These are phyloP conservation scores for Metarhizium sp. DNA, from an alignment of 2,329 filamentous ascomycete genomes.

Conservation along the genomic window DNA sequence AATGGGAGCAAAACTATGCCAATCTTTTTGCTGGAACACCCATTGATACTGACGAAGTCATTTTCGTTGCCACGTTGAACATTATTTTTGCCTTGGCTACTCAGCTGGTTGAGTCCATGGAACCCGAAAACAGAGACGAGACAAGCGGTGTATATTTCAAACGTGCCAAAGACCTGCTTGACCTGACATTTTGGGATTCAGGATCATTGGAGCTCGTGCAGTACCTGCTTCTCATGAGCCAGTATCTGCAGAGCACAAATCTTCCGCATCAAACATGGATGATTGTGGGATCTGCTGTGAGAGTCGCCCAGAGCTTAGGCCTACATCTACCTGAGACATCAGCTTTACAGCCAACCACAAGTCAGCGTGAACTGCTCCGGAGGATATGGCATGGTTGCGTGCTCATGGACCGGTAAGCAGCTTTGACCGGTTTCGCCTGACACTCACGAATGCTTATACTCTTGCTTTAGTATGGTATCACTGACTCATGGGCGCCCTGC, in stretches of 20 bases:
- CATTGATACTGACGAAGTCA: slow-evolving; percentile 27
- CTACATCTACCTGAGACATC: slow-evolving; percentile 32
- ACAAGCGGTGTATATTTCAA: too few species aligned
- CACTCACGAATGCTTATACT: not conserved
- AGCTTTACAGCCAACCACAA: slow-evolving; percentile 10
- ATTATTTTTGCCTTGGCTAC: slow-evolving; percentile 36
- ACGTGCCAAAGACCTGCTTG: slow-evolving; percentile 31
- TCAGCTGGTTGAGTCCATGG: slow-evolving; percentile 31
- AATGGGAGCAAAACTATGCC: slow-evolving; percentile 28
- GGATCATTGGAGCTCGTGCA: slow-evolving; percentile 35
- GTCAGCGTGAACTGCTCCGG: slow-evolving; percentile 17
- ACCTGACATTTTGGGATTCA: slow-evolving; percentile 31
- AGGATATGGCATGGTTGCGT: slow-evolving; percentile 28
- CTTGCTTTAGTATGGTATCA: slow-evolving; percentile 20
- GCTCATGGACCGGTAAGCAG: slow-evolving; percentile 27
- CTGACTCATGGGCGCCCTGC: slow-evolving; percentile 25
- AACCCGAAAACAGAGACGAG: slow-evolving; percentile 23
- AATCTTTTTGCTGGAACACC: slow-evolving; percentile 29
- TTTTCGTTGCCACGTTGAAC: slow-evolving; percentile 35
- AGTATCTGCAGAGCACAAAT: slow-evolving; percentile 39
- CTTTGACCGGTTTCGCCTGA: fast-evolving
- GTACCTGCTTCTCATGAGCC: slow-evolving; percentile 35
- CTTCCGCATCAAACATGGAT: slow-evolving; percentile 40
- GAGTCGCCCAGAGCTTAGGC: slow-evolving; percentile 36
- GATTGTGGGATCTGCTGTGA: slow-evolving; percentile 33